Percentiles rank a stretch among this genome's conserved stretches.
These are phyloP conservation scores for Corylus americana DNA, from an alignment of 306 rosid species.

Conservation along the genomic window DNA sequence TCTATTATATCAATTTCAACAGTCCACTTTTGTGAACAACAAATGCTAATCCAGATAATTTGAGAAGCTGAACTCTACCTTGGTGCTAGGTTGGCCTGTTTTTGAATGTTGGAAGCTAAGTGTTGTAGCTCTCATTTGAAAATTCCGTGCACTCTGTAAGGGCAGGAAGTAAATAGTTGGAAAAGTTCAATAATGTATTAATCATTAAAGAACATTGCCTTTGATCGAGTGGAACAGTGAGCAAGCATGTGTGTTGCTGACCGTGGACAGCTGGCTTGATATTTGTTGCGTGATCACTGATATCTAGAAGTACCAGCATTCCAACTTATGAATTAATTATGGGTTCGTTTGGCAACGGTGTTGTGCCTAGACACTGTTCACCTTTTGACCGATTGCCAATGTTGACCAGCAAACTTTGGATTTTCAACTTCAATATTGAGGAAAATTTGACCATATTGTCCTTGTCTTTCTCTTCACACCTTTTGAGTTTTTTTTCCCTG, in stretches of 20 bases:
- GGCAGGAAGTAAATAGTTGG: background rate
- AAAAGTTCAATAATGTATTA: background rate
- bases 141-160: background rate
- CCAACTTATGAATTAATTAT: background rate
- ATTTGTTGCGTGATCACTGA: background rate
- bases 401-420: too few relatives aligned
- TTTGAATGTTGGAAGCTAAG: background rate
- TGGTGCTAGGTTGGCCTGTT: background rate
- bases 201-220: background rate
- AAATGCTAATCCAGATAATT: constrained; percentile 7
- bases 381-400: too few relatives aligned
- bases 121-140: background rate
- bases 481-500: too few relatives aligned
- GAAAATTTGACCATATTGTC: too few relatives aligned
- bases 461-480: too few relatives aligned
- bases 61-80: background rate
- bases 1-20: background rate
- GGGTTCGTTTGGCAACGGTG: too few relatives aligned
- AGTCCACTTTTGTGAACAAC: constrained; percentile 8
- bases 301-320: background rate
- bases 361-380: too few relatives aligned
- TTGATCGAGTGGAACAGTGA: background rate
- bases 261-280: background rate
- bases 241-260: background rate
- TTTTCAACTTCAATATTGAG: too few relatives aligned